A percentile compares a stretch with the other conserved stretches of the same genome.
Evolutionary conservation across 306 rosid genomes (phyloP).

Genomic region (Quercus robur): DNA sequence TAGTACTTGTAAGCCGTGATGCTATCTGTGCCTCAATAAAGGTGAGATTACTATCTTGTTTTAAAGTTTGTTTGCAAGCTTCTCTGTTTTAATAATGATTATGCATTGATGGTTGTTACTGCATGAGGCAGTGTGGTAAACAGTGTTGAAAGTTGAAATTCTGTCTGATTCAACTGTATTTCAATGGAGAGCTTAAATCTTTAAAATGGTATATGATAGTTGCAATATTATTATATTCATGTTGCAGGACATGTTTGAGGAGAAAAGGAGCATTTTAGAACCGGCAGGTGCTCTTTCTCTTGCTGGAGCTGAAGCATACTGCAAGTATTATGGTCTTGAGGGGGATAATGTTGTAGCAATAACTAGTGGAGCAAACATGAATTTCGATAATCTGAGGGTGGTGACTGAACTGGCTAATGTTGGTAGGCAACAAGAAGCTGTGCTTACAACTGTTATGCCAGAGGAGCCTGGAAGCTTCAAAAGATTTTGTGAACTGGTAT

Average conservation of each 20-base stretch:
- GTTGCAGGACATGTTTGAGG: constrained; percentile 96
- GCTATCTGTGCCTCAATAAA: constrained; percentile 95
- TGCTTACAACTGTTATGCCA: constrained; percentile 67
- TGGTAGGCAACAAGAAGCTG: constrained; percentile 93
- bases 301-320: constrained; percentile 99
- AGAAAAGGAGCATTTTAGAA: constrained; percentile 89
- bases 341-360: constrained; percentile 83
- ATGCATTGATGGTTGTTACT: background rate
- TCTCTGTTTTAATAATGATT: background rate
- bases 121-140: background rate
- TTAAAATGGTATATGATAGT: background rate
- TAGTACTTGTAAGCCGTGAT: constrained; percentile 89
- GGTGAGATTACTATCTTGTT: constrained; percentile 42
- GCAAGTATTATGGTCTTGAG: constrained; percentile 81
- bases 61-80: constrained; percentile 14
- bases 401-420: constrained; percentile 96
- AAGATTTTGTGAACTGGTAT: constrained; percentile 74
- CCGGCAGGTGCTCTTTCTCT: constrained; percentile 99
- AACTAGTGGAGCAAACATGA: constrained; percentile 98
- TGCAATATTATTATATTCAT: constrained; percentile 23
- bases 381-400: constrained; percentile 81
- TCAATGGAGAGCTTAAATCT: background rate
- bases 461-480: constrained; percentile 93
- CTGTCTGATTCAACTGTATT: background rate
- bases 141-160: background rate